Evolutionary conservation across 1,139 yeast genomes (phyloP), one percentile per base, ranked within the genome.

Genomic region (Sugiyamaella grinbergsii): DNA sequence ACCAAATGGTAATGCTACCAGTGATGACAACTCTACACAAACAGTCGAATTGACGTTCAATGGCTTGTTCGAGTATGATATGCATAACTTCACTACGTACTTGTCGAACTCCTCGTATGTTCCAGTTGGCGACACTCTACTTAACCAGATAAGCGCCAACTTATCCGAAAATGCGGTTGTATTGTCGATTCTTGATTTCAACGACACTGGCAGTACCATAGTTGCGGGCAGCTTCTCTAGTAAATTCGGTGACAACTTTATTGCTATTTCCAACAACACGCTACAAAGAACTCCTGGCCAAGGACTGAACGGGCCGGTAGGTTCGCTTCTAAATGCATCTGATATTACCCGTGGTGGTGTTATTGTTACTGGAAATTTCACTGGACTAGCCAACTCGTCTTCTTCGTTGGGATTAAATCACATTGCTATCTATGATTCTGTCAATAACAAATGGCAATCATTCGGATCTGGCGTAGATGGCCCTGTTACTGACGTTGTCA

Each of bases 61-160:
- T 64, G 94, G 95, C 1, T 62, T 93, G 38, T 88, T 91, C 65
- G 97, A 93, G 68, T 93, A 84, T 68, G 82, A 89, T 0, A 71
- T 83, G 43, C 71, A 79, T 2, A 89, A 90, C 65, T 88, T 86
- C 64, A 72, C 93, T 0, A 58, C 65, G 11, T 64, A 66, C 20
- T 62, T 65, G 1, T 60, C 67, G 8, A 69, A 72, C 54, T 53
- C 70, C 54, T 51, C 71, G 62, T 22, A 60, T 58, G 33, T 71
- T 65, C 77, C 75, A 51, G 79, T 87, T 41, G 88, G 90, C 0
- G 81, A 85, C 61, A 81, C 94, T 0, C 71, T 86, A 0, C 70
- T 91, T 47, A 88, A 88, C 59, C 57, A 67, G n/a, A 67, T 85
- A 38, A 88, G 95, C 28, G 68, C 78, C 26, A 46, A 48, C 20